Evolutionary conservation across 2,329 filamentous ascomycete species (phyloP), one percentile per base, ranked within the genome.

Genomic region (Furcasterigmium furcatum): DNA sequence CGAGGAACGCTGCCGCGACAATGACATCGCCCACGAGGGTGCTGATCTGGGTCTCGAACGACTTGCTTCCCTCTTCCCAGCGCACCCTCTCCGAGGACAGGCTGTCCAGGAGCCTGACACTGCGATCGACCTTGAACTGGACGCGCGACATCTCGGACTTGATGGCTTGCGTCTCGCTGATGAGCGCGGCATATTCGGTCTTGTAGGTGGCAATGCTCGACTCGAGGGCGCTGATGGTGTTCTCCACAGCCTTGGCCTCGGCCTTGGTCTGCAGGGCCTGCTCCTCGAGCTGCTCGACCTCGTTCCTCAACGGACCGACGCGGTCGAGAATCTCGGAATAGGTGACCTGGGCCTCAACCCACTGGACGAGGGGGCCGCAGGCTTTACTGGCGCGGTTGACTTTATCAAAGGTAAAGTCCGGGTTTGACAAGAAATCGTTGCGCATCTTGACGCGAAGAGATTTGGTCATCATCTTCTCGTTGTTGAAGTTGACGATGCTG

Each of bases 31-130:
- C 94, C 30, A 99, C 89, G 43, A 99, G 82, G 3, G 94, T 99
- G 65, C 88, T 88, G 63, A 99, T 97, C 64, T 99, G 94, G 3
- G 91, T 95, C 66, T 97, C 92, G 64, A 99, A 99, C 1, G 92
- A 96, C 70, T 87, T 95, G 79, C 94, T 99, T 56, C 91, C 91
- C 59, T 92, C 89, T 61, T 99, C 94, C 94, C 94, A 99, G 60
- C 94, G 85, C 32, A 80, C 82, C 66, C 92, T 82, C 71, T 99
- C 94, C 5, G 92, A 96, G 9, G 94, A 95, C 55, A 99, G 74
- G 68, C 91, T 96, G 68, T 96, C 92, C 18, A 99, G 84, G 40
- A 99, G 77, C 59, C 91, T 86, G 51, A 96, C 89, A 72, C 92
- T 97, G 62, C 94, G 86, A 64, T 97, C 90, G 46, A 99, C 94